Percentiles rank a stretch among this genome's conserved stretches.
Evolutionary conservation across 164 flowering plant genomes (phyloP).

Genomic region (Piper betle): DNA sequence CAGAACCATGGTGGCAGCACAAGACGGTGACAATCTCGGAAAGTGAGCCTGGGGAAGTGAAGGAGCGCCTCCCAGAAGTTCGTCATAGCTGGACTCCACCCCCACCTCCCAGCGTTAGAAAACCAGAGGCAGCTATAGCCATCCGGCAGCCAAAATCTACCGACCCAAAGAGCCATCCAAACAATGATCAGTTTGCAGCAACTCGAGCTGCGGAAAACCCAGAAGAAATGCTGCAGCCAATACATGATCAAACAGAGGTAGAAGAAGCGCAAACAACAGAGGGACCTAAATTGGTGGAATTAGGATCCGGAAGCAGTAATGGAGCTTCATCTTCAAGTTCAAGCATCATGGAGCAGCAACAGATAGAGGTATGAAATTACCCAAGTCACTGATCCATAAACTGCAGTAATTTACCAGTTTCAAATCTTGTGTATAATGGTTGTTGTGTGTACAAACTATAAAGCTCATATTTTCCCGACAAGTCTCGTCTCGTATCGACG

Average conservation of each 20-base stretch:
- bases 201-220: background rate
- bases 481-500: no score
- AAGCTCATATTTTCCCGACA: no score
- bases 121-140: conserved; percentile 91
- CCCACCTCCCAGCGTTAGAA: conserved; percentile 73
- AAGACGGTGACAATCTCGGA: conserved; percentile 54
- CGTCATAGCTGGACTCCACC: conserved; percentile 87
- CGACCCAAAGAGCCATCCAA: conserved; percentile 22
- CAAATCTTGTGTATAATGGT: no score
- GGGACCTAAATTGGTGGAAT: background rate
- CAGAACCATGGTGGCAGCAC: conserved; percentile 53
- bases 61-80: conserved; percentile 19
- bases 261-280: background rate
- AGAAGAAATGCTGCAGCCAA: background rate
- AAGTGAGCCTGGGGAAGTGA: conserved; percentile 24
- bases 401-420: no score
- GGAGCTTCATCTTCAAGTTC: background rate
- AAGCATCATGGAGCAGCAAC: background rate
- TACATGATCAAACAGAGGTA: background rate
- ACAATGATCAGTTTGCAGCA: conserved; percentile 24
- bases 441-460: no score
- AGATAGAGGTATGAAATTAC: background rate
- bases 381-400: background rate
- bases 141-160: conserved; percentile 62
- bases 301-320: background rate